A percentile compares a stretch with the other conserved stretches of the same genome.
Conservation (phyloP, 2,329 filamentous ascomycete species). For the Sporothrix phasma region DNA sequence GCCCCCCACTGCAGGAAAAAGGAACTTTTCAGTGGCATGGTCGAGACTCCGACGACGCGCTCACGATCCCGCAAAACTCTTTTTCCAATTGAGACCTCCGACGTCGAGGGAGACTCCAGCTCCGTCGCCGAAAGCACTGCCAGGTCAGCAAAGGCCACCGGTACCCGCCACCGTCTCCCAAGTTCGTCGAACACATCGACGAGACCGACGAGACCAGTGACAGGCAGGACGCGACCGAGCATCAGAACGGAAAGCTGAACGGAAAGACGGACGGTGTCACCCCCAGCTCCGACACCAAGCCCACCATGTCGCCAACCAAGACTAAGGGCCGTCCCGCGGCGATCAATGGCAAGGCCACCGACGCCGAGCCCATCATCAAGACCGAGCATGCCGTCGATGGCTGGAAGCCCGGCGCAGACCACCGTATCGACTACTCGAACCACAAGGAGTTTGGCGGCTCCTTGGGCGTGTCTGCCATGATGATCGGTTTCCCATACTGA, state of each 20-base stretch:
- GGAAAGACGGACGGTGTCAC: slow-evolving; percentile 24
- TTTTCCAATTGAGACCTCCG: slow-evolving; percentile 35
- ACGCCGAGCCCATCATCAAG: slow-evolving; percentile 17
- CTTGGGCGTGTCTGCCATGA: slow-evolving; percentile 69
- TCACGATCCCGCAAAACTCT: slow-evolving; percentile 40
- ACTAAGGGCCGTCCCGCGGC: slow-evolving; percentile 21
- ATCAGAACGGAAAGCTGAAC: background rate
- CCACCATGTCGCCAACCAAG: slow-evolving; percentile 17
- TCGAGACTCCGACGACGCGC: slow-evolving; percentile 44
- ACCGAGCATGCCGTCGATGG: slow-evolving; percentile 39
- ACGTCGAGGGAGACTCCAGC: slow-evolving; percentile 41
- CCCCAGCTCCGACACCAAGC: slow-evolving; percentile 21
- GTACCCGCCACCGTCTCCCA: slow-evolving; percentile 38
- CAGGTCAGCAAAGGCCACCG: slow-evolving; percentile 16
- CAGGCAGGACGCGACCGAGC: slow-evolving; percentile 15
- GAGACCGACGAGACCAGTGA: slow-evolving; percentile 32
- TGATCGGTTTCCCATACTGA: slow-evolving; percentile 84
- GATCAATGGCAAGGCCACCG: slow-evolving; percentile 25
- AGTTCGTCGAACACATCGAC: slow-evolving; percentile 42
- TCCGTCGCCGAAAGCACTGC: slow-evolving; percentile 33
- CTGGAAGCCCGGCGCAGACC: slow-evolving; percentile 50
- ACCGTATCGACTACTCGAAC: slow-evolving; percentile 53
- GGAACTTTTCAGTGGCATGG: slow-evolving; percentile 51
- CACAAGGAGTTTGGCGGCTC: slow-evolving; percentile 81
- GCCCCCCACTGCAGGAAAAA: slow-evolving; percentile 41